These are phyloP conservation scores for Starmerella sirachaensis DNA, from an alignment of 805 yeast species.

Conservation along the genomic window DNA sequence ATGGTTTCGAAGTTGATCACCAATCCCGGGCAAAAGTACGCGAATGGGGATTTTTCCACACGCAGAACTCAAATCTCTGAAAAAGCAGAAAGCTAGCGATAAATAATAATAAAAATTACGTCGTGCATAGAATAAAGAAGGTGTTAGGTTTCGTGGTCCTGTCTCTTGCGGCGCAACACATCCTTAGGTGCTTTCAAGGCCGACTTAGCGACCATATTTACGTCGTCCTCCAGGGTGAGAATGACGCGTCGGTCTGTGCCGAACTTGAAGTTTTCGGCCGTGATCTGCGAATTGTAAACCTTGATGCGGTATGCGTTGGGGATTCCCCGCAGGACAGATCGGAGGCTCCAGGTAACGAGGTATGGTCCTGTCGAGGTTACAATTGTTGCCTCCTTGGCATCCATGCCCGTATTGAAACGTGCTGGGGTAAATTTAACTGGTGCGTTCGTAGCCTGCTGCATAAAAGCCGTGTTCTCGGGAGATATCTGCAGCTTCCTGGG, in stretches of 20 bases:
- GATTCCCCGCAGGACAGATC: slow-evolving; percentile 43
- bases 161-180: slow-evolving; percentile 2
- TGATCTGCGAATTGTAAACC: slow-evolving; percentile 46
- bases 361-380: slow-evolving; percentile 74
- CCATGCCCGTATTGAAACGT: slow-evolving; percentile 60
- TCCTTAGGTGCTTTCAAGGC: slow-evolving; percentile 47
- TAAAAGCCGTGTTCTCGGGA: slow-evolving; percentile 61
- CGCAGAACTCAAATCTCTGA: background rate
- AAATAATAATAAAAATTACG: background rate
- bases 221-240: slow-evolving; percentile 64
- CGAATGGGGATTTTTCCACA: no score
- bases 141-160: no score
- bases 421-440: slow-evolving; percentile 58
- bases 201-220: slow-evolving; percentile 51
- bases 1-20: no score
- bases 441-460: slow-evolving; percentile 39
- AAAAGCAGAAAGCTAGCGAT: background rate
- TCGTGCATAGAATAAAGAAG: background rate
- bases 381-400: slow-evolving; percentile 53
- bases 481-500: slow-evolving; percentile 55
- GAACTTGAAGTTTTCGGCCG: slow-evolving; percentile 68
- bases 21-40: no score
- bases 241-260: slow-evolving; percentile 61
- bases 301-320: slow-evolving; percentile 50
- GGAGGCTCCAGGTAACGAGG: slow-evolving; percentile 68